Evolutionary conservation across 371 early-diverging fungal species (phyloP), one percentile per base, ranked within the genome.

Genomic region (Coemansia sp.): DNA sequence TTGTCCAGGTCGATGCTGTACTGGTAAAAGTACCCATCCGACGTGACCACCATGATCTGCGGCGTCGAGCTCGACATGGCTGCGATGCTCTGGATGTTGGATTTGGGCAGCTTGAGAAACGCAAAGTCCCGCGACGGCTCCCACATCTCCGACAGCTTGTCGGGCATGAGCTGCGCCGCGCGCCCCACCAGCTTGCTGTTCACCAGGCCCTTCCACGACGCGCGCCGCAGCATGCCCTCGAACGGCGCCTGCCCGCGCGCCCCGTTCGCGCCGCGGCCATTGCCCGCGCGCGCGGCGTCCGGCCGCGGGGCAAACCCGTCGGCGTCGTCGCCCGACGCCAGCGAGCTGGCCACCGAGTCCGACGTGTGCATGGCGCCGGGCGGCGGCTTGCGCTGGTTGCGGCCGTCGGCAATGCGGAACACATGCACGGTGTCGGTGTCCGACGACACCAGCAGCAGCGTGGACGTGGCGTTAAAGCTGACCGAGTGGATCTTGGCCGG

Each of bases 401-500:
- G 67, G 20, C 70, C 74, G 38, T 66, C 78, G 14, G 79, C 74
- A 7, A 97, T 66, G 57, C 89, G 88, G 80, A 92, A 98, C n/a
- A 98, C 90, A 68, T 98, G 98, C n/a, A 98, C 92, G 0, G 98
- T 98, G 54, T 97, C 96, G 0, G 95, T 90, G 59, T 93, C 97
- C 61, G 90, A 89, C 1, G 94, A 92, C 3, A 94, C 95, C 69
- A 90, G 85, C 14, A 98, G 83, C 41, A 94, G 72, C 5, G 90
- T 86, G 61, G 86, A 87, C 20, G 87, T 84, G 3, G 89, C 77
- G 63, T 94, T 94, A 72, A 98, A 98, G 0, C 94, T 83, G 51
- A 98, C 84, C 26, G 92, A 94, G 67, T 88, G 91, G 60, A 98
- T 97, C 48, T 87, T 83, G 20, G 96, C 91, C 3, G 93, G 87